Conservation (phyloP, 345 rosid genomes). For the Dovyalis caffra region DNA sequence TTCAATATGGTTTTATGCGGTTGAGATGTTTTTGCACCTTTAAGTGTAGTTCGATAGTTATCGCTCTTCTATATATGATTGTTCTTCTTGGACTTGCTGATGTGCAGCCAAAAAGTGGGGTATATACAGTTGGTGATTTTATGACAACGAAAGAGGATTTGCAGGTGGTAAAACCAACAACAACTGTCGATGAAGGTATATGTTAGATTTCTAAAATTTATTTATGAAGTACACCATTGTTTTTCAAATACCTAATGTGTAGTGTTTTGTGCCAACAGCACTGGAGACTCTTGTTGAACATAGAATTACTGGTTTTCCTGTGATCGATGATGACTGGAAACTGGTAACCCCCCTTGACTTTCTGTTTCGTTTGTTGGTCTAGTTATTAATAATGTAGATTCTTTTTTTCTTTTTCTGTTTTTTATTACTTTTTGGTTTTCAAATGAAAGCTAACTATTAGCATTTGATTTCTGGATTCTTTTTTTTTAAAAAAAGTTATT, state of each 20-base stretch:
- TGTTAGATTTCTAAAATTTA: not conserved
- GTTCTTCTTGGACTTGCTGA: not conserved
- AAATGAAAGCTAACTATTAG: not conserved
- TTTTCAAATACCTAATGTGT: not conserved
- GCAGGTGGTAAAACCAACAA: conserved; percentile 68
- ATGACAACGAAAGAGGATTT: conserved; percentile 73
- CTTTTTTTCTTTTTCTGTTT: too few relatives aligned
- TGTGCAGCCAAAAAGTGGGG: conserved; percentile 53
- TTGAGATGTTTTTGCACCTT: not conserved
- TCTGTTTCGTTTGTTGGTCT: not conserved
- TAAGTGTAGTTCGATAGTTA: not conserved
- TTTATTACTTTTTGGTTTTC: not conserved
- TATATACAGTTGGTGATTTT: conserved; percentile 80
- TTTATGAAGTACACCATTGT: not conserved
- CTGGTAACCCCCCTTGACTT: conserved; percentile 45
- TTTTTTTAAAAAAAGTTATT: not conserved
- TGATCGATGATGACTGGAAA: conserved; percentile 81
- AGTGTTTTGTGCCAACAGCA: conserved; percentile 40
- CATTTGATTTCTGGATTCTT: not conserved
- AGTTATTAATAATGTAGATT: not conserved
- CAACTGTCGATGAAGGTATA: conserved; percentile 84
- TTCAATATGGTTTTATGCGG: not conserved
- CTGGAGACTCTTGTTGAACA: conserved; percentile 74
- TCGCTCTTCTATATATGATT: not conserved
- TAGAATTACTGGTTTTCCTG: conserved; percentile 91